A percentile compares a stretch with the other conserved stretches of the same genome.
phyloP scores from a whole-genome alignment of 352 stramenopile species.

The Phytophthora cryptogea region DNA sequence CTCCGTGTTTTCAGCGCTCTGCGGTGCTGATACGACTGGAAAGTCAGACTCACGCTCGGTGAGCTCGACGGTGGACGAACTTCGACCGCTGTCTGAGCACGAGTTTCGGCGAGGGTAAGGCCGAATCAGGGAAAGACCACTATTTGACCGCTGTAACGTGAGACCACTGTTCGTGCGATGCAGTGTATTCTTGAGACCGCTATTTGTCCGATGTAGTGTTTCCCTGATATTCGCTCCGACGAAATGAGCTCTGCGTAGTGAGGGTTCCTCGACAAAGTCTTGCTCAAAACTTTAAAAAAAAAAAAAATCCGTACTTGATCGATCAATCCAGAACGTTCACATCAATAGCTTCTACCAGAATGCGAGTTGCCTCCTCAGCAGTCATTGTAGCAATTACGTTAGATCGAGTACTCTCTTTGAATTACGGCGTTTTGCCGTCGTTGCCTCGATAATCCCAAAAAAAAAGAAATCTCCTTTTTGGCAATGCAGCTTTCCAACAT shows the following conservation, averaged over 20 bases:
- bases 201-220: conserved; percentile 7
- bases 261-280: conserved; percentile 4
- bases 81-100: neutral
- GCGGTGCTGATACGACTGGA: neutral
- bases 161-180: neutral
- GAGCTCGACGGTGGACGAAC: neutral
- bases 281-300: conserved; percentile 15
- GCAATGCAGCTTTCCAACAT: conserved; percentile 22
- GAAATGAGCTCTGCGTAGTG: conserved; percentile 1
- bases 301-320: conserved; percentile 31
- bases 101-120: conserved; percentile 1
- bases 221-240: conserved; percentile 5
- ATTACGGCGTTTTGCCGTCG: conserved; percentile 1
- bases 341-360: conserved; percentile 21
- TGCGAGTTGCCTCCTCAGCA: conserved; percentile 6
- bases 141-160: neutral
- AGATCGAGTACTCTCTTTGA: conserved; percentile 1
- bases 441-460: conserved; percentile 18
- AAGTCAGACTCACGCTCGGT: conserved; percentile 4
- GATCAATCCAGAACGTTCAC: conserved; percentile 15
- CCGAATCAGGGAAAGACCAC: neutral
- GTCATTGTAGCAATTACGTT: conserved; percentile 10
- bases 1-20: neutral
- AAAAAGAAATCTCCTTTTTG: conserved; percentile 13
- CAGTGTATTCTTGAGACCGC: neutral